A percentile compares a stretch with the other conserved stretches of the same genome.
These are phyloP conservation scores for Triticum turgidum DNA, from an alignment of 176 grass and related monocot genomes.

Conservation along the genomic window DNA sequence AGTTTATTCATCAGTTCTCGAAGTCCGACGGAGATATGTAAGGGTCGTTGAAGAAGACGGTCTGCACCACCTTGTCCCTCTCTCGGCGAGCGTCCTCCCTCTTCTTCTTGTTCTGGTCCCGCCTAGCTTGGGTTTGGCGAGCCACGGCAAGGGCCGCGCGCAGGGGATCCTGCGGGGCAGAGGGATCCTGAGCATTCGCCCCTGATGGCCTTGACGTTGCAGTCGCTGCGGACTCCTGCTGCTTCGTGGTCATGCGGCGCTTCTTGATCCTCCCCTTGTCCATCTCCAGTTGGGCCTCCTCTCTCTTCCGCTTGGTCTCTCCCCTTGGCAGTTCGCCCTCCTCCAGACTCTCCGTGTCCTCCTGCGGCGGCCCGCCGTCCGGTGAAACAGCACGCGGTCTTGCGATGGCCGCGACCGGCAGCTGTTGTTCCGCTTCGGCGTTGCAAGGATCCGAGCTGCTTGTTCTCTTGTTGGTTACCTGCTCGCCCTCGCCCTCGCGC, in stretches of 20 bases:
- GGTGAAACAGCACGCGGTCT: too few relatives aligned
- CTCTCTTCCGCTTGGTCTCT: too few relatives aligned
- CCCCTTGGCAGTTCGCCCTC: too few relatives aligned
- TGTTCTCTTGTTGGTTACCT: too few relatives aligned
- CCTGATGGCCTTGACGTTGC: background rate
- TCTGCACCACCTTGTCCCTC: constrained; percentile 26
- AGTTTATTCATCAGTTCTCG: background rate
- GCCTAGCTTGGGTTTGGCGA: background rate
- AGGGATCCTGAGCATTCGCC: background rate
- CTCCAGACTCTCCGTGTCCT: too few relatives aligned
- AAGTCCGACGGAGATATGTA: background rate
- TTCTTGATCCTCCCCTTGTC: background rate
- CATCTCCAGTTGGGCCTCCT: too few relatives aligned
- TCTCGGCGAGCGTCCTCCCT: constrained; percentile 15
- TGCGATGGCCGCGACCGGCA: too few relatives aligned
- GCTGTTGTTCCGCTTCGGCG: too few relatives aligned
- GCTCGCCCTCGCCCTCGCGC: too few relatives aligned
- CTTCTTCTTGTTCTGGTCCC: background rate
- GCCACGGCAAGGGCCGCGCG: background rate
- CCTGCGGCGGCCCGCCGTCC: too few relatives aligned
- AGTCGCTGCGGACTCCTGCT: background rate
- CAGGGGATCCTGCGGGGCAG: background rate
- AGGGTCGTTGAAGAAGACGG: constrained; percentile 36
- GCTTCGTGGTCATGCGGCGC: background rate
- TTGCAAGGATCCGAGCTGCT: too few relatives aligned